Evolutionary conservation across 2,329 filamentous ascomycete genomes (phyloP), one percentile per base, ranked within the genome.

Genomic region (Cercospora janseana): DNA sequence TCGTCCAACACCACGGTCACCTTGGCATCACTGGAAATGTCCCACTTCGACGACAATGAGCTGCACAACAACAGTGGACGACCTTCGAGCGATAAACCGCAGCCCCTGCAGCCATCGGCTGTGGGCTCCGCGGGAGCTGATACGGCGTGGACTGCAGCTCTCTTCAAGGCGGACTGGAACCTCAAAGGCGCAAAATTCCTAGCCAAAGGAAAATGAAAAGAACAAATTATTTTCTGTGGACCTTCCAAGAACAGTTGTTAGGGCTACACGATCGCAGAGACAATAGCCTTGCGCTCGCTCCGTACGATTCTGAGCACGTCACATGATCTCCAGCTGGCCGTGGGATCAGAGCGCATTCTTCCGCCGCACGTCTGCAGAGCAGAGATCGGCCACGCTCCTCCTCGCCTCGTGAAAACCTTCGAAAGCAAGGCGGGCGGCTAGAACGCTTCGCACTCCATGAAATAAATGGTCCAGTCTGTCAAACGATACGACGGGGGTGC

Each of bases 121-220:
- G 35, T 40, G 4, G 35, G 13, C 21, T 20, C 20, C 23, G 35
- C 35, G 16, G 35, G 18, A 23, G 35, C 35, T 23, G 35, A 40
- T 40, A 40, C 35, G 6, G 35, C 35, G 21, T 40, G 35, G 35
- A 40, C 35, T n/a, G 35, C 35, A 15, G 35, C 35, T 12, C 16
- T 40, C n/a, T 40, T 24, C 12, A 40, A 40, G 6, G 23, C 35
- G 3, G 35, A 40, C 12, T 40, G 35, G 35, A 40, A 40, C 16
- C 20, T 23, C 12, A 40, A 40, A 15, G 35, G 35, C 20, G 35
- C 35, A 7, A 40, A 40, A 15, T 40, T 15, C 16, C 18, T 40
- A 13, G 35, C 35, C 7, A 13, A 40, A 23, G 35, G 35, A 13
- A 40, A 24, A 23, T 24, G 27, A 29, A 29, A 10, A n/a, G 27